phyloP scores from a whole-genome alignment of 495 filamentous ascomycete species.

The Hypoxylon fragiforme region DNA sequence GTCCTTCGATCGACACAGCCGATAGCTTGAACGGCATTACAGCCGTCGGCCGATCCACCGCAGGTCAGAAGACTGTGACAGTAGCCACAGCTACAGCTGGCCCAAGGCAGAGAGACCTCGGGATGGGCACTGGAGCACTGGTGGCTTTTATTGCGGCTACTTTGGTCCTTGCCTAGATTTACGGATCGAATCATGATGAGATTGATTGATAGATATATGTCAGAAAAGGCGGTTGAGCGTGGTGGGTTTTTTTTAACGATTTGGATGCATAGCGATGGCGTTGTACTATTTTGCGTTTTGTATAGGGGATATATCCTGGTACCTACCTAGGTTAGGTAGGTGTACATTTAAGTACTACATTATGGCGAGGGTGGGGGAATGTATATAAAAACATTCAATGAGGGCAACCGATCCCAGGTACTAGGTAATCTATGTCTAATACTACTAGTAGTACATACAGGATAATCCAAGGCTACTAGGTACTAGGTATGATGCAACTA shows the following conservation, averaged over 20 bases:
- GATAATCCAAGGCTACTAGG: too few relatives aligned
- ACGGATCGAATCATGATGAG: neutral
- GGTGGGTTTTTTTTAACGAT: conserved; percentile 10
- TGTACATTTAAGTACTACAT: too few relatives aligned
- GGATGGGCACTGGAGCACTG: conserved; percentile 32
- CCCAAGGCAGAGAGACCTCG: conserved; percentile 2
- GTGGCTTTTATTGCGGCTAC: conserved; percentile 39
- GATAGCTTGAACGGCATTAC: conserved; percentile 61
- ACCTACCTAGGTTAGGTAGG: too few relatives aligned
- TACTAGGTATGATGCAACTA: too few relatives aligned
- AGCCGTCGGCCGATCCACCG: conserved; percentile 39
- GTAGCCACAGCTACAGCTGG: conserved; percentile 16
- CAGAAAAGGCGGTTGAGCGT: too few relatives aligned
- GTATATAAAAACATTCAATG: too few relatives aligned
- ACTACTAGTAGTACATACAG: too few relatives aligned
- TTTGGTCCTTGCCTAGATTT: conserved; percentile 29
- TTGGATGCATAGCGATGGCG: conserved; percentile 38
- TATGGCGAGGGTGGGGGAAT: too few relatives aligned
- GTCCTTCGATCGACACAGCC: conserved; percentile 60
- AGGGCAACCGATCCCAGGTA: too few relatives aligned
- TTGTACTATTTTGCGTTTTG: conserved; percentile 13
- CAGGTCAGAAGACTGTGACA: neutral
- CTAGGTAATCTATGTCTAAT: too few relatives aligned
- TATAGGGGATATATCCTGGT: too few relatives aligned
- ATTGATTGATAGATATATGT: too few relatives aligned